Evolutionary conservation across 306 rosid species (phyloP), one percentile per base, ranked within the genome.

Genomic region (Senna tora): DNA sequence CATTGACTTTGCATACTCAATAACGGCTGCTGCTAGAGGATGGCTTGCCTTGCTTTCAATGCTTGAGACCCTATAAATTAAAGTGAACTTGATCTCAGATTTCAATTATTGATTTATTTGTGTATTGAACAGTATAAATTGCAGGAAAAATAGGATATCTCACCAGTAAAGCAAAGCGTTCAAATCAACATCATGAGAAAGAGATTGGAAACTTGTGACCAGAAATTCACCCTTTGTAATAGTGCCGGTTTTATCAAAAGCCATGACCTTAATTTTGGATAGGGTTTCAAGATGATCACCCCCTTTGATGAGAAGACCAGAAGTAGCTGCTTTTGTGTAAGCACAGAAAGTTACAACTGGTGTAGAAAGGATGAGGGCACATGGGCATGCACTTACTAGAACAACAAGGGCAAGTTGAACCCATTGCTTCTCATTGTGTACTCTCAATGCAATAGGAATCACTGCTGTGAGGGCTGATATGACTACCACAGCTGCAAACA

Each of bases 341-440:
- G 99, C 92, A 80, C 97, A 94, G 73, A 91, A 94, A 15, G 99
- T 91, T 30, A 96, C 99, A 60, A 91, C 91, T 3, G 99, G 99
- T 0, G 99, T 89, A 20, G 99, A 94, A 59, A 94, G 97, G 59
- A 94, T 69, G 56, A 94, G 96, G 32, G 96, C 87, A 65, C 99
- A 94, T 0, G 99, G 99, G n/a, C 97, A 94, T 3, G 96, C 97
- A 46, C 97, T 94, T 22, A 94, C 97, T 54, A 94, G 69, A 73
- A 94, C 88, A 36, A 94, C 97, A 65, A 94, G 70, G 6, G 99
- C 96, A 39, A 89, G 72, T 76, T 89, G 96, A 86, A 91, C 66
- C 99, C 99, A 94, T 28, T 80, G 79, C 28, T 69, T 85, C 58
- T 30, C 82, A 12, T 88, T 79, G 46, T 74, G 87, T 22, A 72